Evolutionary conservation across 495 filamentous ascomycete genomes (phyloP).

Genomic region (Mytilinidion resinicola): DNA sequence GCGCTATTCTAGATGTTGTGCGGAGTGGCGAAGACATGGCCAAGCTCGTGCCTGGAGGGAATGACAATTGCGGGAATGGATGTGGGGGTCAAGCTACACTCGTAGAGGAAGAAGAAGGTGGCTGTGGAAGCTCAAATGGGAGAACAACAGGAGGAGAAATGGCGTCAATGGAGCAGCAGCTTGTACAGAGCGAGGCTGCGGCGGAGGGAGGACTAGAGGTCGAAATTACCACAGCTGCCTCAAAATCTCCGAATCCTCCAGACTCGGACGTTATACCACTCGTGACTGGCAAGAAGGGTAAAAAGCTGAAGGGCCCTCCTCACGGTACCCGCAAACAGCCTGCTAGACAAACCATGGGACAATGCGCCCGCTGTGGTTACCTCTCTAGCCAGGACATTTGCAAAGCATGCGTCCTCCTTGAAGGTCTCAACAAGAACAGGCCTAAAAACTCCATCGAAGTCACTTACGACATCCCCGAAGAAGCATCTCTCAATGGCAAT

Average conservation of each 20-base stretch:
- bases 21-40: slow-evolving; percentile 96
- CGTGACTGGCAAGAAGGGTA: slow-evolving; percentile 9
- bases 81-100: slow-evolving; percentile 32
- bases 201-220: slow-evolving; percentile 53
- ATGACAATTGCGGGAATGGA: slow-evolving; percentile 29
- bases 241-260: slow-evolving; percentile 25
- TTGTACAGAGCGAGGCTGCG: slow-evolving; percentile 62
- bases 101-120: slow-evolving; percentile 56
- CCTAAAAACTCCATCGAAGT: slow-evolving; percentile 51
- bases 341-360: slow-evolving; percentile 66
- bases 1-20: slow-evolving; percentile 90
- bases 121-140: slow-evolving; percentile 72
- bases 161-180: slow-evolving; percentile 81
- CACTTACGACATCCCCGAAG: neutral
- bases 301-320: slow-evolving; percentile 5
- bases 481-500: slow-evolving; percentile 2
- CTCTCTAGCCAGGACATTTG: slow-evolving; percentile 93
- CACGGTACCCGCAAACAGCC: slow-evolving; percentile 36
- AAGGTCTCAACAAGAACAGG: slow-evolving; percentile 85
- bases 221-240: slow-evolving; percentile 49
- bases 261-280: slow-evolving; percentile 13
- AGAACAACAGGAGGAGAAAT: slow-evolving; percentile 72
- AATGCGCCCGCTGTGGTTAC: slow-evolving; percentile 84
- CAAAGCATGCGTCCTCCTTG: slow-evolving; percentile 86
- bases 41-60: slow-evolving; percentile 63